Base-by-base conservation (phyloP, 768 basidiomycete species). In the Albatrellus ellisii region DNA sequence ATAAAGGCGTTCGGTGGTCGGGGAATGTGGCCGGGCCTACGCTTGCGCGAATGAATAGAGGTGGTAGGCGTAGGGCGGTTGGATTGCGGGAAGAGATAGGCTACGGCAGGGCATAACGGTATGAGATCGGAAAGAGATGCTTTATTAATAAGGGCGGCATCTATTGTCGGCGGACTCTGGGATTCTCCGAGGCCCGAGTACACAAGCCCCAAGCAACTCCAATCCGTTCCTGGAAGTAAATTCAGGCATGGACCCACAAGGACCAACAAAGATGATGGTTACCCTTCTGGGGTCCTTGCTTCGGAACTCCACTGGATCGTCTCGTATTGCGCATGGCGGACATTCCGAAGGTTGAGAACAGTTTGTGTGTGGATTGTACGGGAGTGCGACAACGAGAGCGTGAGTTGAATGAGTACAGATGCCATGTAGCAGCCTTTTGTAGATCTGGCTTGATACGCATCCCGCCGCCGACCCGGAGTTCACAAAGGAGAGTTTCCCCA, bases 1-100 rank as follows among this genome's bases (percentile, higher is more conserved):
- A 89, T 86, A 67, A 89, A 92, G 8, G 86, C 79, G 54, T 91
- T 92, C 42, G 81, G 70, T 1, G 88, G 88, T 11, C 87, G 77
- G 25, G 76, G 77, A 27, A 88, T 72, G 54, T 77, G 77, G 26
- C 65, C 66, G 8, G 54, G 59, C 53, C 56, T 59, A 53, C 59
- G 60, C 48, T 60, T 65, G 43, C 65, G 63, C 0, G 56, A 57
- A 42, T 69, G 68, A 6, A 47, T 42, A n/a, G 68, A 63, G n/a
- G 62, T 56, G 24, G 61, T 60, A 2, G 49, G 22, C 39, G 56
- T 54, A 2, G 54, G 48, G 35, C 56, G 50, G 39, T 42, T 46
- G 26, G 49, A 8, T 28, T 33, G 6, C 41, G 46, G 15, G 50
- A 49, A 35, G n/a, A 49, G 33, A 14, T 43, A 14, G 26, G 45